Evolutionary conservation across 805 yeast species (phyloP).

Genomic region (Lachancea lanzarotensis): DNA sequence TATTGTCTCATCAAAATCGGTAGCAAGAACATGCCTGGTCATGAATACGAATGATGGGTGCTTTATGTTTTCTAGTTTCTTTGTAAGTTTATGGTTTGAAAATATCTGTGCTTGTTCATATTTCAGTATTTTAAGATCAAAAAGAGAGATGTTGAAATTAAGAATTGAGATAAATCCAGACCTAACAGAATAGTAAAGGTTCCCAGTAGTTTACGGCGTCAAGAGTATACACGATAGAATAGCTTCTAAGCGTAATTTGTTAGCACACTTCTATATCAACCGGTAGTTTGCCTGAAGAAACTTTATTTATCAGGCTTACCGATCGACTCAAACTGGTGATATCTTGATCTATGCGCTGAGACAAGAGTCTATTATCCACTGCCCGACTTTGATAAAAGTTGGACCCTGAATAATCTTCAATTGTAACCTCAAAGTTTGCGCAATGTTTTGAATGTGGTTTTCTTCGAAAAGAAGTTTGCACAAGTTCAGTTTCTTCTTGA

Average conservation of each 20-base stretch:
- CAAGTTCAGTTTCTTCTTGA: neutral
- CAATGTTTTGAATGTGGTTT: constrained; percentile 5
- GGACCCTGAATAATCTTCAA: neutral
- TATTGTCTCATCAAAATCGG: constrained; percentile 32
- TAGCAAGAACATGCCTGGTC: constrained; percentile 13
- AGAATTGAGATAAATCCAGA: too few relatives aligned
- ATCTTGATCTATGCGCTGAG: constrained; percentile 12
- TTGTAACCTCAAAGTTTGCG: constrained; percentile 1
- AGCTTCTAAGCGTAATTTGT: constrained; percentile 10
- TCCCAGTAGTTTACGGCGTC: too few relatives aligned
- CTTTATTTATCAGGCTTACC: neutral
- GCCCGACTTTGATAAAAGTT: neutral
- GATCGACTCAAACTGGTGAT: constrained; percentile 19
- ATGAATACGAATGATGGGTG: neutral
- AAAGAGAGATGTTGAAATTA: too few relatives aligned
- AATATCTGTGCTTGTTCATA: too few relatives aligned
- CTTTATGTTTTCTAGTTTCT: too few relatives aligned
- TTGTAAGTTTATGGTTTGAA: too few relatives aligned
- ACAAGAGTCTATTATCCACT: constrained; percentile 5
- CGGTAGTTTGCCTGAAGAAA: constrained; percentile 14
- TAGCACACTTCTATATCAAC: constrained; percentile 32
- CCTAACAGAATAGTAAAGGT: too few relatives aligned
- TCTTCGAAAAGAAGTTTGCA: neutral
- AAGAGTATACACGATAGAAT: too few relatives aligned
- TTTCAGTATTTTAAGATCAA: too few relatives aligned